Evolutionary conservation across 768 basidiomycete genomes (phyloP).

Genomic region (Termitomyces sp.): DNA sequence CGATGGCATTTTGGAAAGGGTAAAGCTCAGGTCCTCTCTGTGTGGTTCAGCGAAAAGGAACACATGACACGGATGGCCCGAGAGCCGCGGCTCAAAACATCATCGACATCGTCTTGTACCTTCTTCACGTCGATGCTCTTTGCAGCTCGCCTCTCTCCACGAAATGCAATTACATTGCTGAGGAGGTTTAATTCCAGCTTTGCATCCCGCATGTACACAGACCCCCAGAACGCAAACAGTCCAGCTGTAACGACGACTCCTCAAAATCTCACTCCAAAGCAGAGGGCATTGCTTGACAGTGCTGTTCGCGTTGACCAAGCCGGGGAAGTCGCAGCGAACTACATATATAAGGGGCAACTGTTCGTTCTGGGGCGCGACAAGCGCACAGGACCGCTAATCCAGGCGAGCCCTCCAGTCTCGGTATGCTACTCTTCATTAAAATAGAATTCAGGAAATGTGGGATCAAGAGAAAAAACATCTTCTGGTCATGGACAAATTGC

Average conservation of each 20-base stretch:
- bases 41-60: not conserved
- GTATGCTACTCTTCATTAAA: not conserved
- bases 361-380: constrained; percentile 62
- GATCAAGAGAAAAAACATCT: constrained; percentile 93
- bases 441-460: constrained; percentile 84
- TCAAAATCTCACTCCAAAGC: constrained; percentile 37
- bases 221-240: constrained; percentile 27
- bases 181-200: constrained; percentile 4
- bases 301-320: constrained; percentile 93
- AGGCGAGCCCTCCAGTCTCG: constrained; percentile 40
- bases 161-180: not conserved
- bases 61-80: constrained; percentile 11
- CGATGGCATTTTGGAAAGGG: constrained; percentile 32
- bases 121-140: constrained; percentile 4
- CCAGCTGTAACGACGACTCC: constrained; percentile 54
- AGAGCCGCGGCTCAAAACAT: not conserved
- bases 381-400: constrained; percentile 58
- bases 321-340: constrained; percentile 93
- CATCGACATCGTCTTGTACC: too few relatives aligned
- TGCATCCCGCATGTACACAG: constrained; percentile 47
- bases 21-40: not conserved
- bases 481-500: constrained; percentile 78
- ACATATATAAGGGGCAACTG: constrained; percentile 89
- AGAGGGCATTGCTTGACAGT: constrained; percentile 49
- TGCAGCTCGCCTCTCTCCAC: constrained; percentile 2